Conservation (phyloP, 306 rosid genomes). For the Urtica urens region DNA sequence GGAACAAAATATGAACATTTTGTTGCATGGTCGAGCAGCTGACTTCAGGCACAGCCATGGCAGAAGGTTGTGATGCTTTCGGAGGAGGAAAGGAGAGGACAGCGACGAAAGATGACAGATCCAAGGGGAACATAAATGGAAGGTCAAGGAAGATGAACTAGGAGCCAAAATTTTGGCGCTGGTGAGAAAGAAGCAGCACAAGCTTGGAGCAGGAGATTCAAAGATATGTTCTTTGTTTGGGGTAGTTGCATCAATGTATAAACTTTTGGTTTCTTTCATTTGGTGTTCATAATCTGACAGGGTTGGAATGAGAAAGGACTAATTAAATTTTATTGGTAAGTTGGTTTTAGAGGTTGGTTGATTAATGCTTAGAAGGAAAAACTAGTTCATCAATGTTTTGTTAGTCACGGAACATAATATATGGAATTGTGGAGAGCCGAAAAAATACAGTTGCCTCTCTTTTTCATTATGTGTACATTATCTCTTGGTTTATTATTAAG, state of each 20-base stretch:
- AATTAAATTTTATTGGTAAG: conserved; percentile 52
- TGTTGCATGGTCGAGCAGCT: too few relatives aligned
- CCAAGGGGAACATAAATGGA: conserved; percentile 8
- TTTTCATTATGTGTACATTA: too few relatives aligned
- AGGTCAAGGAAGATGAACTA: conserved; percentile 15
- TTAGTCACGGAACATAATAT: too few relatives aligned
- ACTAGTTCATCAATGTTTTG: too few relatives aligned
- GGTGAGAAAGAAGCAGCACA: too few relatives aligned
- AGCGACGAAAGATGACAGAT: conserved; percentile 4
- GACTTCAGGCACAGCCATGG: conserved; percentile 21
- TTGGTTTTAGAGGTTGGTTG: conserved; percentile 39
- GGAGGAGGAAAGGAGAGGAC: background rate
- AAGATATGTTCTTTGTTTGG: conserved; percentile 25
- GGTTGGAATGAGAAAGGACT: conserved; percentile 36
- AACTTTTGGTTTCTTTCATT: too few relatives aligned
- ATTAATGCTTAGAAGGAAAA: too few relatives aligned
- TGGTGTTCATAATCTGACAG: conserved; percentile 60
- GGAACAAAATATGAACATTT: conserved; percentile 13
- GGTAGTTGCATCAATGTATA: conserved; percentile 30
- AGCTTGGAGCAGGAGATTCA: background rate
- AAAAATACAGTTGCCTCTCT: too few relatives aligned
- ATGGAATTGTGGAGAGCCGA: too few relatives aligned
- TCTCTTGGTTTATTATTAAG: too few relatives aligned
- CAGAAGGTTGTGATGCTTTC: conserved; percentile 11
- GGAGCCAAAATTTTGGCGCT: conserved; percentile 53